These are phyloP conservation scores for Draba incana DNA, from an alignment of 345 rosid genomes.

Conservation along the genomic window DNA sequence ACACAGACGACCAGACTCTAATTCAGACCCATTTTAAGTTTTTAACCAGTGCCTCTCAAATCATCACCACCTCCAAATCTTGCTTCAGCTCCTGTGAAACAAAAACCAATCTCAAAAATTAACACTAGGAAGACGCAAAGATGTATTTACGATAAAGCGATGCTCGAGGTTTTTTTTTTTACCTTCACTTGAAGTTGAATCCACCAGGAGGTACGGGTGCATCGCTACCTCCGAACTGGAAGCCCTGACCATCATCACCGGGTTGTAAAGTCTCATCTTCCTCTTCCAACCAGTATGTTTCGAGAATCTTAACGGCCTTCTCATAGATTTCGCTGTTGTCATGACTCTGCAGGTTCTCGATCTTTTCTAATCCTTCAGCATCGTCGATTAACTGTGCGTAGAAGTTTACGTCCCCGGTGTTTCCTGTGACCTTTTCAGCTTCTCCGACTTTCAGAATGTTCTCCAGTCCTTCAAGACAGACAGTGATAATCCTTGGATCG, in stretches of 20 bases:
- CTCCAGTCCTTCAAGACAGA: conserved; percentile 83
- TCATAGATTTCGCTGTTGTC: conserved; percentile 86
- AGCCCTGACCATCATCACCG: conserved; percentile 61
- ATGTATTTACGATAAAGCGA: neutral
- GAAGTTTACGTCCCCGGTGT: conserved; percentile 58
- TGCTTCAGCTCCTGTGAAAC: conserved; percentile 30
- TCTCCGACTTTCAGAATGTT: conserved; percentile 81
- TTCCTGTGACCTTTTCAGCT: conserved; percentile 63
- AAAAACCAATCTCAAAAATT: conserved; percentile 30
- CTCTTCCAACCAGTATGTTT: conserved; percentile 81
- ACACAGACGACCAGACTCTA: conserved; percentile 39
- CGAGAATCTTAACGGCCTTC: conserved; percentile 85
- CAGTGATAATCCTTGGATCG: conserved; percentile 79
- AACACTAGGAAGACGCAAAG: conserved; percentile 18
- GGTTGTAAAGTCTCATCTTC: conserved; percentile 75
- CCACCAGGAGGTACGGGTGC: conserved; percentile 75
- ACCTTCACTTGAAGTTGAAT: conserved; percentile 78
- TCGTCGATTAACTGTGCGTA: conserved; percentile 78
- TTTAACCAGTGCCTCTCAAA: conserved; percentile 26
- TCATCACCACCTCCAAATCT: conserved; percentile 1
- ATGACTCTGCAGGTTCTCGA: conserved; percentile 82
- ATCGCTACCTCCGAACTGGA: conserved; percentile 64
- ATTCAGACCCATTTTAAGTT: conserved; percentile 17
- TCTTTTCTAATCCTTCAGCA: conserved; percentile 79
- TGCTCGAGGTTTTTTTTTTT: neutral